Percentiles rank a stretch among this genome's conserved stretches.
These are phyloP conservation scores for Coemansia biformis DNA, from an alignment of 192 early-diverging fungal genomes.

Conservation along the genomic window DNA sequence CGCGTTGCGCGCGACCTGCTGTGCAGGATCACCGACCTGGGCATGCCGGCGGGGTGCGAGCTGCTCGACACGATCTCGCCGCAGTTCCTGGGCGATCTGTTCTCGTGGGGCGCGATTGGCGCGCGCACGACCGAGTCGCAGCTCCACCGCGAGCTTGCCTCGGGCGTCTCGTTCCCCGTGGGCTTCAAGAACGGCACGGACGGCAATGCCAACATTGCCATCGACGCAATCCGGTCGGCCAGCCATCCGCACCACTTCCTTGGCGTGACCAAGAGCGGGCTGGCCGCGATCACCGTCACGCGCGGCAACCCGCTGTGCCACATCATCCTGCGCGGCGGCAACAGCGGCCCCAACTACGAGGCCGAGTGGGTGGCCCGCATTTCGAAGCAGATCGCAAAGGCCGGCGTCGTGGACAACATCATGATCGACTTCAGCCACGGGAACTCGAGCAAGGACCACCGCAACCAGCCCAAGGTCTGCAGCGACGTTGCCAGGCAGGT, in stretches of 20 bases:
- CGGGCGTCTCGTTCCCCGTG: slow-evolving; percentile 91
- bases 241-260: slow-evolving; percentile 83
- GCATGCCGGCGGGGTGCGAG: slow-evolving; percentile 84
- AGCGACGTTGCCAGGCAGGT: slow-evolving; percentile 68
- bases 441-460: slow-evolving; percentile 84
- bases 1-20: slow-evolving; percentile 77
- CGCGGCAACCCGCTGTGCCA: slow-evolving; percentile 80
- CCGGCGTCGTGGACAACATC: slow-evolving; percentile 59
- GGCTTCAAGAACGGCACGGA: slow-evolving; percentile 99
- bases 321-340: slow-evolving; percentile 86
- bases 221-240: slow-evolving; percentile 70
- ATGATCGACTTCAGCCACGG: slow-evolving; percentile 98
- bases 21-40: slow-evolving; percentile 70
- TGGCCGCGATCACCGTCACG: slow-evolving; percentile 85
- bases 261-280: slow-evolving; percentile 90
- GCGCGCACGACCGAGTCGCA: slow-evolving; percentile 96
- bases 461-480: slow-evolving; percentile 76
- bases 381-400: slow-evolving; percentile 59
- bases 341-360: slow-evolving; percentile 83
- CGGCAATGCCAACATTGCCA: slow-evolving; percentile 72
- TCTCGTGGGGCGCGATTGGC: slow-evolving; percentile 97
- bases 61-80: slow-evolving; percentile 93
- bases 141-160: slow-evolving; percentile 90
- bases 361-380: slow-evolving; percentile 55
- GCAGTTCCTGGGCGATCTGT: slow-evolving; percentile 88